phyloP scores from a whole-genome alignment of 108 stramenopile genomes.

The Cafeteria roenbergensis region DNA sequence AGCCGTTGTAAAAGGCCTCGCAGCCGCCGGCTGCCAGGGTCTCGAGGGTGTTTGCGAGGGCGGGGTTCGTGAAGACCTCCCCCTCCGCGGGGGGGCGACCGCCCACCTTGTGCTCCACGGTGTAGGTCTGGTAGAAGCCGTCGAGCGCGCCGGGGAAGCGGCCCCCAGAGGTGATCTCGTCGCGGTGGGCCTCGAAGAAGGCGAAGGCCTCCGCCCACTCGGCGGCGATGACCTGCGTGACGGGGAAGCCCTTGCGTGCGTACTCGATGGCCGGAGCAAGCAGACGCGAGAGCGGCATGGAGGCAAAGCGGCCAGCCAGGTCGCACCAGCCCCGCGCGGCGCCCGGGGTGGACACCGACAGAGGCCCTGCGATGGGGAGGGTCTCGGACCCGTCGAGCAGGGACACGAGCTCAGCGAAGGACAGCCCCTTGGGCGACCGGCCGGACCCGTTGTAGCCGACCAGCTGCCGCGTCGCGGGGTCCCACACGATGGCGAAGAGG shows the following conservation, averaged over 20 bases:
- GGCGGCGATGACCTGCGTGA: constrained; percentile 4
- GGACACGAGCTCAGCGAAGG: neutral
- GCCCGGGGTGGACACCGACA: constrained; percentile 1
- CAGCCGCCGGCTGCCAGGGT: neutral
- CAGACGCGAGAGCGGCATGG: neutral
- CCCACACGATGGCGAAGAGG: neutral
- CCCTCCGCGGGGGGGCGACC: neutral
- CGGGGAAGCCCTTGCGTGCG: neutral
- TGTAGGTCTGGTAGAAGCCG: constrained; percentile 2
- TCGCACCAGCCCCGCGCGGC: constrained; percentile 4
- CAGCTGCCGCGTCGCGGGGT: neutral
- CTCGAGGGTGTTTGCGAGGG: constrained; percentile 4
- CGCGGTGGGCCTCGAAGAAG: neutral
- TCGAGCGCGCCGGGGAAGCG: neutral
- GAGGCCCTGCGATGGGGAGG: neutral
- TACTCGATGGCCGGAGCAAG: constrained; percentile 4
- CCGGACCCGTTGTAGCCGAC: constrained; percentile 3
- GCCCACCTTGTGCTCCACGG: neutral
- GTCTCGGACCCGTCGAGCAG: neutral
- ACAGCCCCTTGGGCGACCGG: constrained; percentile 1
- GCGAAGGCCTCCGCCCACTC: neutral
- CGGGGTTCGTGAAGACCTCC: constrained; percentile 1
- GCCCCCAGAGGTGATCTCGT: neutral
- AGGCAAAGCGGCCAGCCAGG: neutral
- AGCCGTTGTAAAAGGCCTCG: neutral